Percentiles rank a stretch among this genome's conserved stretches.
phyloP scores from a whole-genome alignment of 2,329 filamentous ascomycete genomes.

The Botryotinia calthae region DNA sequence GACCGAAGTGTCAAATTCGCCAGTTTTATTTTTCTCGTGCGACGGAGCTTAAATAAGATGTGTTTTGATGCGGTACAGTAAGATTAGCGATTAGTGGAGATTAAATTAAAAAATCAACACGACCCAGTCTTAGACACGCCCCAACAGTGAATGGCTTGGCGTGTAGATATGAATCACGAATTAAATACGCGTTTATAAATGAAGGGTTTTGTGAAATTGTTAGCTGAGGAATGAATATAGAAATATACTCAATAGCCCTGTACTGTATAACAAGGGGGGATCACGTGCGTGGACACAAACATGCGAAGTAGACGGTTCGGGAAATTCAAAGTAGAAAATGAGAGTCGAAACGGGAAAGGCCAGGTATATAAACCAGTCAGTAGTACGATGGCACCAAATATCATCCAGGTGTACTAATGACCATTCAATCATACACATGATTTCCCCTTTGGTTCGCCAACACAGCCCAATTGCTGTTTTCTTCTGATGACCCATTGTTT shows the following conservation, averaged over 20 bases:
- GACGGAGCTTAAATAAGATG: background rate
- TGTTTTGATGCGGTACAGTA: background rate
- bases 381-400: background rate
- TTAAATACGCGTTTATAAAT: background rate
- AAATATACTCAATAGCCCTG: background rate
- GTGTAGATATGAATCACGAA: background rate
- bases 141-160: conserved; percentile 7
- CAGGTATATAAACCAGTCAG: background rate
- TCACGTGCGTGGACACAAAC: background rate
- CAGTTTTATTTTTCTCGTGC: background rate
- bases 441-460: background rate
- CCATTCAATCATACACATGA: background rate
- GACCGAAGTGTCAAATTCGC: conserved; percentile 1
- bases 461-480: background rate
- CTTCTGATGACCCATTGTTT: background rate
- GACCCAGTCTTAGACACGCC: conserved; percentile 4
- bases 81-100: conserved; percentile 9
- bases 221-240: background rate
- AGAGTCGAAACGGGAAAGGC: background rate
- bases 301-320: background rate
- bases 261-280: background rate
- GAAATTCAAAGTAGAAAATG: background rate
- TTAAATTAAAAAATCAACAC: background rate
- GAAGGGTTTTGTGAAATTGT: background rate
- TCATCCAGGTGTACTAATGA: background rate